Evolutionary conservation across 2,329 filamentous ascomycete species (phyloP), one percentile per base, ranked within the genome.

Genomic region (Penicillium hesseltinei): DNA sequence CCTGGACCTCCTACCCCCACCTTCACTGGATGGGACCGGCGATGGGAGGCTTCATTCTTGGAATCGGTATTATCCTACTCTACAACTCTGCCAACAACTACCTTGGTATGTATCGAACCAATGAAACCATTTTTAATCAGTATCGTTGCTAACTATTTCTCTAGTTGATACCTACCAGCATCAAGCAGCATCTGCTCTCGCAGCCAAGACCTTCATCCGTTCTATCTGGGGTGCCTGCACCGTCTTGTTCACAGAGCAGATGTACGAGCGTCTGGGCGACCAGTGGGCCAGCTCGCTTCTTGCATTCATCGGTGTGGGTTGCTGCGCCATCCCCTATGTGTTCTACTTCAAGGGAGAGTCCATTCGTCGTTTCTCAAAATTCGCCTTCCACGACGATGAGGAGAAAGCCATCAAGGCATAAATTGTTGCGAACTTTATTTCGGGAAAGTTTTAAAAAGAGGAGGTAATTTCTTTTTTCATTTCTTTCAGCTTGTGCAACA

Each of bases 81-180:
- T 92, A 92, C 79, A 92, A 92, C 77, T 82, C 88, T 10, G 86
- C 87, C 66, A 90, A 89, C 74, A 89, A 89, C 77, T 90, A 90
- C 75, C 82, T 89, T 29, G 75, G 71, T 75, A 69, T 53, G 70
- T 67, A 38, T 2, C 9, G 1, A 7, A 4, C n/a, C 0, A 11
- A 27, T 10, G 2, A 27, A 43, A 4, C 9, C 15, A 7, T 31
- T 1, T 25, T 8, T 21, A 7, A 17, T 46, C 15, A 36, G 3
- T 11, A 4, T 8, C 7, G 1, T 38, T 51, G 40, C 65, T 72
- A 54, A 67, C 51, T 21, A 29, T 2, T 5, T 15, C 6, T 47
- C n/a, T 47, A 72, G 84, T 88, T 47, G 85, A 88, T 68, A 84
- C 82, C 2, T 88, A 88, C 64, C 84, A 87, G 65, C 83, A 87